A percentile compares a stretch with the other conserved stretches of the same genome.
Conservation (phyloP, 768 basidiomycete genomes). For the Amanita exitialis region DNA sequence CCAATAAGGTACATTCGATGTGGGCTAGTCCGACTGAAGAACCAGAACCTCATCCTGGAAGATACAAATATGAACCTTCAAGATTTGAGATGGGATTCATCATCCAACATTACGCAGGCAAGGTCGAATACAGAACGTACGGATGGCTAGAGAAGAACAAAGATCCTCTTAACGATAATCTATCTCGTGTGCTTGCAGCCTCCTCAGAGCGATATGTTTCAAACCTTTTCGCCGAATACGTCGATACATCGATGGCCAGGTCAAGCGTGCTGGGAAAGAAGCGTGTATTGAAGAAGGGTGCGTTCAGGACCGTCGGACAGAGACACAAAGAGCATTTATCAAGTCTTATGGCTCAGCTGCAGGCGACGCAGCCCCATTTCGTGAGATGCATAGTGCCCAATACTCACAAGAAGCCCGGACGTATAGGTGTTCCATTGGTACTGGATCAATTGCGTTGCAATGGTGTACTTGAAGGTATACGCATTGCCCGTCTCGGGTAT, state of each 20-base stretch:
- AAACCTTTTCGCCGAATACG: constrained; percentile 75
- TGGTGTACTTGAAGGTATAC: constrained; percentile 97
- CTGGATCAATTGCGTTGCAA: constrained; percentile 96
- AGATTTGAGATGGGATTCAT: constrained; percentile 93
- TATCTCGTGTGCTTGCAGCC: constrained; percentile 77
- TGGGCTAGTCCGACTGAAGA: constrained; percentile 53
- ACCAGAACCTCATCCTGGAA: constrained; percentile 59
- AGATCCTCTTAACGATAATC: constrained; percentile 94
- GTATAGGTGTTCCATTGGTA: constrained; percentile 89
- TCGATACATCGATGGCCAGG: constrained; percentile 32
- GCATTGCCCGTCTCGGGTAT: constrained; percentile 94
- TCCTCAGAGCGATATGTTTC: constrained; percentile 81
- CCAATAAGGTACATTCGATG: constrained; percentile 76
- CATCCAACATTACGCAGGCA: constrained; percentile 92
- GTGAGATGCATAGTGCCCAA: constrained; percentile 98
- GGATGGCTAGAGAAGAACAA: constrained; percentile 99
- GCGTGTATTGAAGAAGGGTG: constrained; percentile 83
- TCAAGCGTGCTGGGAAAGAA: constrained; percentile 49
- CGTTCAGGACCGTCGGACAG: constrained; percentile 92
- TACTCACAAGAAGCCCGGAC: constrained; percentile 78
- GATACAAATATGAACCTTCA: constrained; percentile 75
- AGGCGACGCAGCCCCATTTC: constrained; percentile 95
- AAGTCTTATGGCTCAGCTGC: constrained; percentile 84
- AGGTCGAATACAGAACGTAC: constrained; percentile 91
- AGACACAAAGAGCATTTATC: constrained; percentile 93